Evolutionary conservation across 345 rosid species (phyloP).

Genomic region (Syzygium aqueum): DNA sequence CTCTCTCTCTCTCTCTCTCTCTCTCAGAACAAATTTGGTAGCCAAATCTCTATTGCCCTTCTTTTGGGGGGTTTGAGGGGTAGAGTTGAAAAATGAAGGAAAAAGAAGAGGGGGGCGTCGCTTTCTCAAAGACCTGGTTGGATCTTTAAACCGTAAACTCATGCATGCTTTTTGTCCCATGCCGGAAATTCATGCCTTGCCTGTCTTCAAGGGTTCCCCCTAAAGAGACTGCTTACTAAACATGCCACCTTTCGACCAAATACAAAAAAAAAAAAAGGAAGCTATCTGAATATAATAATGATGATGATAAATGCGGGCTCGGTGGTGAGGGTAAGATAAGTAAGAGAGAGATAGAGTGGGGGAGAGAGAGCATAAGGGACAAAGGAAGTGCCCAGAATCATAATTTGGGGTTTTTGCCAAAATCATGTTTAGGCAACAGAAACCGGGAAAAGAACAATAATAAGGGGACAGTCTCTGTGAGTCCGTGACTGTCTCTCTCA

Average conservation of each 20-base stretch:
- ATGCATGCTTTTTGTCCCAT: conserved; percentile 35
- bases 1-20: no score
- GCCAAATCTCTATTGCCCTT: background rate
- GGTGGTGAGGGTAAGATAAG: background rate
- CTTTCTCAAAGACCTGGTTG: background rate
- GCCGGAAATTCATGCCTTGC: conserved; percentile 60
- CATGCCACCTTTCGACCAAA: background rate
- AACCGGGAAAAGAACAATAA: background rate
- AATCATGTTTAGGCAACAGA: background rate
- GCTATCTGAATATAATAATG: background rate
- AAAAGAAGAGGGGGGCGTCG: background rate
- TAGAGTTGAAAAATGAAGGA: background rate
- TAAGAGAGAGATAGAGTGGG: background rate
- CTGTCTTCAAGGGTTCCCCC: conserved; percentile 38
- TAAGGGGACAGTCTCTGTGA: background rate
- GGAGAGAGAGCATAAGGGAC: background rate
- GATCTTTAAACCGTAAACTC: conserved; percentile 15
- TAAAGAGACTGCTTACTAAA: conserved; percentile 1
- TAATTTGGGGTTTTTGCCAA: background rate
- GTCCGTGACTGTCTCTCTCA: background rate
- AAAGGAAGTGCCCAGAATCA: background rate
- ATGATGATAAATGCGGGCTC: background rate
- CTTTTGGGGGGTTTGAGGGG: background rate
- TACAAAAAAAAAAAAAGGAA: no score
- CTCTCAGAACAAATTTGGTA: background rate